Evolutionary conservation across 768 basidiomycete species (phyloP).

Genomic region (Phylloporus sp.): DNA sequence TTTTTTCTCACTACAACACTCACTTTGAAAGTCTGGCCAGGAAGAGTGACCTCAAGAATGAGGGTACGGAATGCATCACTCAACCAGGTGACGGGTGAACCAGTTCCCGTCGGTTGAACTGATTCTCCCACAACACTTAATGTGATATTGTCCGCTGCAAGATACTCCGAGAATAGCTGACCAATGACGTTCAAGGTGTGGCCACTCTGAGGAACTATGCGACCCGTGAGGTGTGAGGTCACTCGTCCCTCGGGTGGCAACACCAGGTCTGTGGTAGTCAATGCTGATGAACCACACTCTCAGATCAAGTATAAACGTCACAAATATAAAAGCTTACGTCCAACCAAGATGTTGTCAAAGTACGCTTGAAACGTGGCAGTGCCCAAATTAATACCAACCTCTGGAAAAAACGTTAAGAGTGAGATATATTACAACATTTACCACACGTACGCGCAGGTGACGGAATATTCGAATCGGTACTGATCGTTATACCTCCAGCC

Average conservation of each 20-base stretch:
- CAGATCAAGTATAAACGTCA: not conserved
- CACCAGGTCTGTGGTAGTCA: constrained; percentile 46
- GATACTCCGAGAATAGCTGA: constrained; percentile 60
- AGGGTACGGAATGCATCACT: constrained; percentile 69
- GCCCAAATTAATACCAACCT: constrained; percentile 68
- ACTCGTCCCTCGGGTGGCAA: constrained; percentile 48
- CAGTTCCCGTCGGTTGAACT: constrained; percentile 55
- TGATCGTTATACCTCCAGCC: constrained; percentile 66
- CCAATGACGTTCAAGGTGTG: constrained; percentile 51
- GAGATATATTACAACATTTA: not conserved
- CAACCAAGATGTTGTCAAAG: constrained; percentile 53
- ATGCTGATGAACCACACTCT: constrained; percentile 37
- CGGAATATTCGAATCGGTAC: constrained; percentile 62
- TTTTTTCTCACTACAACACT: constrained; percentile 8
- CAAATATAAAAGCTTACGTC: constrained; percentile 44
- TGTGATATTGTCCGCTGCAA: constrained; percentile 61
- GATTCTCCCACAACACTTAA: constrained; percentile 55
- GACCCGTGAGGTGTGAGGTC: constrained; percentile 54
- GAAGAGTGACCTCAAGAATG: constrained; percentile 55
- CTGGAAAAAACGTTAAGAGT: constrained; percentile 31
- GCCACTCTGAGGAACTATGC: constrained; percentile 61
- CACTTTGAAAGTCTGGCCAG: constrained; percentile 55
- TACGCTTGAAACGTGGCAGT: constrained; percentile 59
- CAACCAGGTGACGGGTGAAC: constrained; percentile 55
- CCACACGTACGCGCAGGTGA: constrained; percentile 58